These are phyloP conservation scores for Helminthosporium solani DNA, from an alignment of 2,329 filamentous ascomycete species.

Conservation along the genomic window DNA sequence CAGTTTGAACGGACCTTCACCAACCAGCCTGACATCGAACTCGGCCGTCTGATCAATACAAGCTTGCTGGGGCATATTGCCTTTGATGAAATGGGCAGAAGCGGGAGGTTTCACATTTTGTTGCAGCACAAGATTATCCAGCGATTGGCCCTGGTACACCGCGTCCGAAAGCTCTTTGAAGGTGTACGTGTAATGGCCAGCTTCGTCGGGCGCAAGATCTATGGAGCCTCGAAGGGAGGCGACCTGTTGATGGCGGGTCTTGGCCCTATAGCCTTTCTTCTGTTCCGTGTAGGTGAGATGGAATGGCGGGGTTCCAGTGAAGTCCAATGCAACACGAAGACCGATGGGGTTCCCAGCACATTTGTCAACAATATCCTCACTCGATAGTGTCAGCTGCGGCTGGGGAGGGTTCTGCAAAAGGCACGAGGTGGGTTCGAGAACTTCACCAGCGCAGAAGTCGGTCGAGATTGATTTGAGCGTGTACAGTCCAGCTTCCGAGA, in stretches of 20 bases:
- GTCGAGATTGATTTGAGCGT: constrained; percentile 78
- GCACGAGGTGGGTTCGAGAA: constrained; percentile 92
- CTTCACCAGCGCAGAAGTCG: constrained; percentile 79
- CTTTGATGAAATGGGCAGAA: constrained; percentile 67
- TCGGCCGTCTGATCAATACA: constrained; percentile 82
- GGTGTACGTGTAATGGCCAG: constrained; percentile 82
- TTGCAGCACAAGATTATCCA: constrained; percentile 66
- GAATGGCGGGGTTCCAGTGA: constrained; percentile 92
- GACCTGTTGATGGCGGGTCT: constrained; percentile 52
- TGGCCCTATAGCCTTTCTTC: constrained; percentile 56
- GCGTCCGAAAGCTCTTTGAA: constrained; percentile 80
- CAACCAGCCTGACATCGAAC: constrained; percentile 72
- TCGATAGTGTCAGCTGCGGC: constrained; percentile 71
- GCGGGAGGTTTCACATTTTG: constrained; percentile 94
- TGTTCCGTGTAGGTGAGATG: constrained; percentile 74
- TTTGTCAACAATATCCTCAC: constrained; percentile 87
- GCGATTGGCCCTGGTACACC: constrained; percentile 64
- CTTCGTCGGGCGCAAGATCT: constrained; percentile 76
- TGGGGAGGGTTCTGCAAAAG: constrained; percentile 87
- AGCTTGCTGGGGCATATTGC: constrained; percentile 60
- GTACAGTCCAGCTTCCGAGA: constrained; percentile 81
- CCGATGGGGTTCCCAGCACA: constrained; percentile 94
- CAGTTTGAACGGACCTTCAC: constrained; percentile 82
- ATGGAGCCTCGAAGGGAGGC: constrained; percentile 80
- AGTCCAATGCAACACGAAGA: constrained; percentile 80